phyloP scores from a whole-genome alignment of 208 protist genomes.

The Leishmania guyanensis region DNA sequence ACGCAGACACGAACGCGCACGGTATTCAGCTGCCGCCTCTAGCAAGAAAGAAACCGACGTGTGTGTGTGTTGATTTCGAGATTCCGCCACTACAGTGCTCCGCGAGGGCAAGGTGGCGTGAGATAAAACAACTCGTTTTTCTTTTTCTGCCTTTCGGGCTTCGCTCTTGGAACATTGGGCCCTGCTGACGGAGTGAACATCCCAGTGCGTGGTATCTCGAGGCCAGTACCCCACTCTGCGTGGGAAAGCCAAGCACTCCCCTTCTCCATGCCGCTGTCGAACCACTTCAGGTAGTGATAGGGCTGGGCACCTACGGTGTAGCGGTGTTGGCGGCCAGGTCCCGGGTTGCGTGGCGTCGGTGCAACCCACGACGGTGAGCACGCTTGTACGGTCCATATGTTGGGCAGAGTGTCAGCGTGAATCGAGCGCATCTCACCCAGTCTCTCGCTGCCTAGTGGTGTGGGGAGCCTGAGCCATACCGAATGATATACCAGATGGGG shows the following conservation, averaged over 20 bases:
- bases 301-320: background rate
- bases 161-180: background rate
- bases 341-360: background rate
- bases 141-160: background rate
- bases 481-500: background rate
- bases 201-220: background rate
- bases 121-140: background rate
- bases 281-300: background rate
- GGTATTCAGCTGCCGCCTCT: background rate
- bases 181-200: background rate
- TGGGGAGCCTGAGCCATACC: background rate
- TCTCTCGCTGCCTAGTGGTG: background rate
- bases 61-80: background rate
- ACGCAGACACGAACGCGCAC: background rate
- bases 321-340: background rate
- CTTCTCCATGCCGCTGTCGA: background rate
- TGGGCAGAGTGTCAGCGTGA: background rate
- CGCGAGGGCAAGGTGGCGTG: background rate
- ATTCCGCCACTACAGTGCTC: background rate
- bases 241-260: background rate
- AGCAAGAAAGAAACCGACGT: background rate
- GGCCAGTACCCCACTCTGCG: background rate
- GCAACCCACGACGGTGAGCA: background rate
- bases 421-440: background rate
- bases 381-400: background rate